phyloP scores from a whole-genome alignment of 2,329 filamentous ascomycete species.

The Neofusicoccum ribis region DNA sequence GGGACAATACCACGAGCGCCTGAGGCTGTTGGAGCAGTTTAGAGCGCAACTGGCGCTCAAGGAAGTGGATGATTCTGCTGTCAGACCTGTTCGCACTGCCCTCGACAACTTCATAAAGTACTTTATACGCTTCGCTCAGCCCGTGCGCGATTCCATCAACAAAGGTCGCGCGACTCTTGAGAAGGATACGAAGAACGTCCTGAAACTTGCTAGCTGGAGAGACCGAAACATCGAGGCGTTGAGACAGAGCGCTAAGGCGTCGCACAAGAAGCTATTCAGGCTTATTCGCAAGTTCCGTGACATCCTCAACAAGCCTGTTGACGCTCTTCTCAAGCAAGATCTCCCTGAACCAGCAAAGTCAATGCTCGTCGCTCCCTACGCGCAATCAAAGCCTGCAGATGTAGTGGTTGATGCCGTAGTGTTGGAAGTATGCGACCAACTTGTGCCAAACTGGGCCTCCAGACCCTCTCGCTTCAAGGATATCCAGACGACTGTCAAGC shows the following conservation, averaged over 20 bases:
- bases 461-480: conserved; percentile 70
- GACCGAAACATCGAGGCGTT: conserved; percentile 92
- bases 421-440: conserved; percentile 27
- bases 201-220: conserved; percentile 94
- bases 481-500: conserved; percentile 65
- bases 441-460: conserved; percentile 35
- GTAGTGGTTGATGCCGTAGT: conserved; percentile 23
- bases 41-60: conserved; percentile 66
- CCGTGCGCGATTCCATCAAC: conserved; percentile 64
- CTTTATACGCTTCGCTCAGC: conserved; percentile 69
- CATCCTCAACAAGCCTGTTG: conserved; percentile 74
- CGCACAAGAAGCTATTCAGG: conserved; percentile 89
- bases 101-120: conserved; percentile 76
- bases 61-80: conserved; percentile 48
- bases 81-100: conserved; percentile 57
- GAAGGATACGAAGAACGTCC: conserved; percentile 88
- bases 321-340: conserved; percentile 49
- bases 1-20: conserved; percentile 75
- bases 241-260: conserved; percentile 83
- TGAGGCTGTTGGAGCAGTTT: conserved; percentile 66
- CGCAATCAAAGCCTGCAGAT: not conserved
- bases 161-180: conserved; percentile 75
- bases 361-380: not conserved
- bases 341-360: conserved; percentile 3
- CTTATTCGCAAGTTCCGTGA: conserved; percentile 86